These are phyloP conservation scores for Eutrema salsugineum DNA, from an alignment of 441 rosid genomes.

Conservation along the genomic window DNA sequence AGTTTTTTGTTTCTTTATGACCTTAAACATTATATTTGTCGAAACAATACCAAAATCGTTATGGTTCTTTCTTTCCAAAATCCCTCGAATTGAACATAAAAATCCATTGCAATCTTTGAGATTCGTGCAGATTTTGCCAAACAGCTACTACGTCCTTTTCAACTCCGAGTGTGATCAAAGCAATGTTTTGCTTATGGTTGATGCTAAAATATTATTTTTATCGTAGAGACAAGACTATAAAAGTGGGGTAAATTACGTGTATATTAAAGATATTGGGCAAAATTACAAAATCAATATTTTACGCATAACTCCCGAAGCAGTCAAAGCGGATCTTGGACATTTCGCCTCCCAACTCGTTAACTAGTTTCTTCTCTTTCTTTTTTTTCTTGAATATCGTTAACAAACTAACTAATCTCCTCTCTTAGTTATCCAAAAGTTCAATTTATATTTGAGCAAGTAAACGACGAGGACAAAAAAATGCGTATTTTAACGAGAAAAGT, in stretches of 20 bases:
- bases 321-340: constrained; percentile 32
- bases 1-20: constrained; percentile 14
- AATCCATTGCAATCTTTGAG: constrained; percentile 8
- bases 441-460: too few relatives aligned
- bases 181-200: not conserved
- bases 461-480: not conserved
- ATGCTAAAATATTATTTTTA: not conserved
- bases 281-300: constrained; percentile 14
- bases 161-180: constrained; percentile 8
- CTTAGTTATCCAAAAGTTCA: not conserved
- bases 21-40: constrained; percentile 8
- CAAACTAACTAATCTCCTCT: constrained; percentile 8
- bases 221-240: not conserved
- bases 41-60: constrained; percentile 12
- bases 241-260: constrained; percentile 6
- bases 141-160: constrained; percentile 13
- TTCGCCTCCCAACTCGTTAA: constrained; percentile 28
- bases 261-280: constrained; percentile 8
- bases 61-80: not conserved
- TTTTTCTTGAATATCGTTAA: constrained; percentile 17
- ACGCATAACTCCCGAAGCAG: constrained; percentile 34
- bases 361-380: not conserved
- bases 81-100: not conserved
- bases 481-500: not conserved
- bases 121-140: constrained; percentile 19